Conservation (phyloP, 495 filamentous ascomycete genomes). For the Beverwykella pulmonaria region DNA sequence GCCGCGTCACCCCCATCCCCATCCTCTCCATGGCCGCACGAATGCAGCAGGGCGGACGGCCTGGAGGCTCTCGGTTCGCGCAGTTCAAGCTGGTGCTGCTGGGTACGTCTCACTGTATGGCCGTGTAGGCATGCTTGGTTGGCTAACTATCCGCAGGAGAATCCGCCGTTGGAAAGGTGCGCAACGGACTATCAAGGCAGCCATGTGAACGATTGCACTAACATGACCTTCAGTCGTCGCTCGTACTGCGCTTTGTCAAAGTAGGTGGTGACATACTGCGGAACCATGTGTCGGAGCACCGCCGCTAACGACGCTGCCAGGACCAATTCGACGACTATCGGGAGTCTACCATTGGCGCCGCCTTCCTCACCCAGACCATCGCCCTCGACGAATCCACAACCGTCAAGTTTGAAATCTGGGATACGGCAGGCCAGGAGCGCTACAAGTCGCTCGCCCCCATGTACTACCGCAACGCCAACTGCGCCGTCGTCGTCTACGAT, state of each 20-base stretch:
- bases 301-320: constrained; percentile 48
- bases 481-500: constrained; percentile 98
- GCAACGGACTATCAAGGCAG: constrained; percentile 36
- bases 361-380: constrained; percentile 98
- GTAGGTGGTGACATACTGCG: constrained; percentile 51
- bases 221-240: constrained; percentile 70
- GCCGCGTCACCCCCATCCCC: constrained; percentile 29
- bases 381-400: constrained; percentile 96
- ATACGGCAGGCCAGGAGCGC: constrained; percentile 95
- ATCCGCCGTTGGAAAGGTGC: constrained; percentile 96
- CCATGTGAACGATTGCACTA: constrained; percentile 21
- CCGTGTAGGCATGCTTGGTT: neutral
- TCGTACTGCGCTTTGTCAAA: constrained; percentile 97
- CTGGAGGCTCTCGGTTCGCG: constrained; percentile 79
- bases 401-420: constrained; percentile 99
- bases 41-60: constrained; percentile 73
- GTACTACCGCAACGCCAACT: constrained; percentile 99
- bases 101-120: constrained; percentile 58
- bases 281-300: neutral
- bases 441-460: constrained; percentile 98
- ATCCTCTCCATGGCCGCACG: constrained; percentile 70
- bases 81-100: constrained; percentile 98
- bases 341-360: constrained; percentile 98
- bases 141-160: constrained; percentile 68
- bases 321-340: constrained; percentile 99